Evolutionary conservation across 176 grass and related monocot species (phyloP), one percentile per base, ranked within the genome.

Genomic region (barley (Hordeum vulgare)): DNA sequence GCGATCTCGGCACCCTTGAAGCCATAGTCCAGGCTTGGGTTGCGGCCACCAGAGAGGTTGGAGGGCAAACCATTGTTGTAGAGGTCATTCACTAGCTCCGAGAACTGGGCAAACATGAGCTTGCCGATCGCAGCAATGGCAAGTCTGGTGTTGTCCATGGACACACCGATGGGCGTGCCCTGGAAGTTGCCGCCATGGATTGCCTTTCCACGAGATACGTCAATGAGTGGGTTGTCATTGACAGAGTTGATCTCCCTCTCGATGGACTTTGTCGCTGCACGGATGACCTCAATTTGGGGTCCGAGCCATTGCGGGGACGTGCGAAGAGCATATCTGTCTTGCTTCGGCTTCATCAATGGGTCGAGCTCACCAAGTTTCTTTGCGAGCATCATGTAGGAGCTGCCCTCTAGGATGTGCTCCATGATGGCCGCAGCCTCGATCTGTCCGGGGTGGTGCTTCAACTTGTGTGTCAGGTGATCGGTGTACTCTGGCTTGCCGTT

Each of bases 1-100:
- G 94, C 94, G 31, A 96, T 93, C 90, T 93, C 94, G 6, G 90
- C 94, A 44, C 94, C 94, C 88, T 93, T 96, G 86, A 96, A 96
- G 0, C 90, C 94, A 36, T 96, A 96, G 86, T 96, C 94, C 84
- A 96, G 36, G 88, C 94, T 96, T 12, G 94, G 94, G 51, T 96
- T 93, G 11, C 90, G 88, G 4, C 90, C 88, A 1, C 94, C 93
- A 17, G 93, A 93, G 15, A 96, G 88, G 65, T 96, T 96, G 60
- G 94, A 96, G 1, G 94, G 90, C 51, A 96, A 80, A 1, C 90
- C 90, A 5, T 93, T 96, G 90, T 93, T 96, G 90, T 93, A 96
- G 61, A 90, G 89, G 57, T 95, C 90, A 20, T 95, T 95, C 26
- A 92, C 93, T 23, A 95, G 93, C 90, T 95, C 90, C 3, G 88